Evolutionary conservation across 2,329 filamentous ascomycete species (phyloP).

Genomic region (Truncatella angustata): DNA sequence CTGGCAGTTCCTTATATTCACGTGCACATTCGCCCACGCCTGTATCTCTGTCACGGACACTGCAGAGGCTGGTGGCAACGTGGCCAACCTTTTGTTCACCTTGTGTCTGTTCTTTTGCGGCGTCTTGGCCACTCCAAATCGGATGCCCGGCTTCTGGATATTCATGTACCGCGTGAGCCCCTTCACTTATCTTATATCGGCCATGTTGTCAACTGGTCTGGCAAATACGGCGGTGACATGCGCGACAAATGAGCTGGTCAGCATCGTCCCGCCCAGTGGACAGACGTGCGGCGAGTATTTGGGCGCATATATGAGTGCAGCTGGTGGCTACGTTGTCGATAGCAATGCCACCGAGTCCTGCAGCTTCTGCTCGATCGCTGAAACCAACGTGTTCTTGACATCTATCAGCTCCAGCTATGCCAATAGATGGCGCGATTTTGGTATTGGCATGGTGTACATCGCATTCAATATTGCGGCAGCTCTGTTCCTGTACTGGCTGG

Average conservation of each 20-base stretch:
- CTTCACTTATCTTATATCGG: conserved; percentile 70
- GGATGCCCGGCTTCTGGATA: conserved; percentile 62
- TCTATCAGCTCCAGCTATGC: conserved; percentile 40
- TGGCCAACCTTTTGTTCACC: conserved; percentile 73
- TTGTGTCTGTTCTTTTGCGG: conserved; percentile 74
- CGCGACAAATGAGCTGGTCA: conserved; percentile 61
- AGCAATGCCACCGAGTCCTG: conserved; percentile 40
- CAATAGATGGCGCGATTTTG: conserved; percentile 56
- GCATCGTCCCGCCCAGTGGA: conserved; percentile 55
- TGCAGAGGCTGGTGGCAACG: conserved; percentile 72
- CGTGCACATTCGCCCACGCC: conserved; percentile 77
- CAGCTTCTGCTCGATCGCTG: conserved; percentile 36
- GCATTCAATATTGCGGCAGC: conserved; percentile 53
- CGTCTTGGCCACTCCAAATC: conserved; percentile 60
- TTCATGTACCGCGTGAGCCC: conserved; percentile 75
- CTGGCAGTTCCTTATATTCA: conserved; percentile 74
- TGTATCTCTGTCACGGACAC: conserved; percentile 73
- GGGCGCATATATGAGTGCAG: conserved; percentile 43
- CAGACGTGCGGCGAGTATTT: conserved; percentile 58
- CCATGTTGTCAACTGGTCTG: conserved; percentile 62
- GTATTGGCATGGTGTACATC: conserved; percentile 53
- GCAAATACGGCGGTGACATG: conserved; percentile 61
- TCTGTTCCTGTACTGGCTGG: conserved; percentile 52
- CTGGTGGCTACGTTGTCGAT: conserved; percentile 50
- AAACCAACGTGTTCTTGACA: conserved; percentile 37